Percentiles rank a stretch among this genome's conserved stretches.
These are phyloP conservation scores for Chaetomium strumarium DNA, from an alignment of 2,329 filamentous ascomycete species.

Conservation along the genomic window DNA sequence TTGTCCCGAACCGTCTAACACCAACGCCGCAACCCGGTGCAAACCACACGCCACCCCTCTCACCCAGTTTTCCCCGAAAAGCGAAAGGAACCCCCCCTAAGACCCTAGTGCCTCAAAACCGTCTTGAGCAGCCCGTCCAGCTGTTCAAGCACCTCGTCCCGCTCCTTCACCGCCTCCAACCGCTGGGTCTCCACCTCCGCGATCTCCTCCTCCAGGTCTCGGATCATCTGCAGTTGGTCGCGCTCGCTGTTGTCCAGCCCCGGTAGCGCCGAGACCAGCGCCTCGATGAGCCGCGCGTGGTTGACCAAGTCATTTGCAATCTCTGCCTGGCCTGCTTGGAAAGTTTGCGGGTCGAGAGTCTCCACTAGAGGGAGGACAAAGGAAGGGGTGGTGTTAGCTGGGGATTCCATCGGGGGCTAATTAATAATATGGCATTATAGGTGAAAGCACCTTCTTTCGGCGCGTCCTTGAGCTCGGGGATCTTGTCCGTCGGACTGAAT, in stretches of 20 bases:
- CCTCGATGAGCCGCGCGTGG: constrained; percentile 79
- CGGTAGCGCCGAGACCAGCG: constrained; percentile 66
- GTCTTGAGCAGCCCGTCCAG: constrained; percentile 57
- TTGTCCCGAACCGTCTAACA: neutral
- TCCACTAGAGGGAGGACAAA: constrained; percentile 41
- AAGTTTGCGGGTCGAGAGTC: constrained; percentile 56
- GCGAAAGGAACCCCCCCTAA: neutral
- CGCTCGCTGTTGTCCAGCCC: constrained; percentile 73
- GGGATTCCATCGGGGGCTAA: neutral
- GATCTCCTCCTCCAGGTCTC: constrained; percentile 59
- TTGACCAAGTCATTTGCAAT: constrained; percentile 69
- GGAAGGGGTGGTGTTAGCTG: constrained; percentile 2
- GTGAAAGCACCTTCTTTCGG: constrained; percentile 43
- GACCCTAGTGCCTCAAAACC: constrained; percentile 17
- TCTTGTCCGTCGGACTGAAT: constrained; percentile 51
- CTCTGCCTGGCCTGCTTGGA: constrained; percentile 63
- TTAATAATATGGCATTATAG: too few species aligned
- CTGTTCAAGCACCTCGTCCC: constrained; percentile 53
- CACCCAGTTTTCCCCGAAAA: neutral
- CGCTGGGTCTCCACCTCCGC: constrained; percentile 57
- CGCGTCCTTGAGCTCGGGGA: constrained; percentile 51
- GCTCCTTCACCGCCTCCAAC: constrained; percentile 58
- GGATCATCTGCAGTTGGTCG: constrained; percentile 65
- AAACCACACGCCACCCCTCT: neutral
- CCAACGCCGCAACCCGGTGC: neutral